A percentile compares a stretch with the other conserved stretches of the same genome.
Conservation (phyloP, 1,139 yeast genomes). For the Nakaseomyces kungkrabaensis region DNA sequence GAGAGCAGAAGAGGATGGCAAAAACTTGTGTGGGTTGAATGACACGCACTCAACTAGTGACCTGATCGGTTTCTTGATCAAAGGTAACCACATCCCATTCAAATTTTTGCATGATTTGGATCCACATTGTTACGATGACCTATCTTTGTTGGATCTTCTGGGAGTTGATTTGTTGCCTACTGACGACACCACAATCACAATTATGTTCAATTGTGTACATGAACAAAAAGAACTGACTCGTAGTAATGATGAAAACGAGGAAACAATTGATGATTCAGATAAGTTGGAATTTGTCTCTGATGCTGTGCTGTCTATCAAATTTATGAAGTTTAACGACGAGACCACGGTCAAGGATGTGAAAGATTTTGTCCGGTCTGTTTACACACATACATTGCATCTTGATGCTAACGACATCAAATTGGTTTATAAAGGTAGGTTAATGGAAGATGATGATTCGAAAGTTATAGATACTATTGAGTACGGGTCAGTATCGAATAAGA, state of each 20-base stretch:
- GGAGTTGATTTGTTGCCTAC: slow-evolving; percentile 23
- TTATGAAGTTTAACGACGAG: slow-evolving; percentile 16
- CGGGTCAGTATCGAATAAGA: slow-evolving; percentile 2
- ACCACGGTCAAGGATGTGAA: slow-evolving; percentile 24
- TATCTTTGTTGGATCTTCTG: slow-evolving; percentile 15
- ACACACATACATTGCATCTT: slow-evolving; percentile 17
- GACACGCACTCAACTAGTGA: slow-evolving; percentile 14
- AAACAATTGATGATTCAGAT: slow-evolving; percentile 7
- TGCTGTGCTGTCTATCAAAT: slow-evolving; percentile 15
- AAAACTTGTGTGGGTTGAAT: slow-evolving; percentile 13
- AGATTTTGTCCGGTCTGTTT: slow-evolving; percentile 22
- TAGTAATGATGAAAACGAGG: slow-evolving; percentile 3
- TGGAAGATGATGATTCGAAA: slow-evolving; percentile 14
- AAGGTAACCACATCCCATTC: slow-evolving; percentile 15
- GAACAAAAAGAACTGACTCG: slow-evolving; percentile 6
- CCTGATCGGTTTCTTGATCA: slow-evolving; percentile 17
- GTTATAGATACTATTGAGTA: slow-evolving; percentile 16
- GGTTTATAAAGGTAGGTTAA: slow-evolving; percentile 22
- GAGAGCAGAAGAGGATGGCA: slow-evolving; percentile 2
- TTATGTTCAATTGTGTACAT: slow-evolving; percentile 22
- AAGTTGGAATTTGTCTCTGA: slow-evolving; percentile 22
- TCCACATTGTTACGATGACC: slow-evolving; percentile 11
- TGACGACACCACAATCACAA: slow-evolving; percentile 13
- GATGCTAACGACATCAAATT: slow-evolving; percentile 18
- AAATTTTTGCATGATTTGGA: slow-evolving; percentile 3